Conservation (phyloP, 371 early-diverging fungal species). For the Gilbertella persicaria region DNA sequence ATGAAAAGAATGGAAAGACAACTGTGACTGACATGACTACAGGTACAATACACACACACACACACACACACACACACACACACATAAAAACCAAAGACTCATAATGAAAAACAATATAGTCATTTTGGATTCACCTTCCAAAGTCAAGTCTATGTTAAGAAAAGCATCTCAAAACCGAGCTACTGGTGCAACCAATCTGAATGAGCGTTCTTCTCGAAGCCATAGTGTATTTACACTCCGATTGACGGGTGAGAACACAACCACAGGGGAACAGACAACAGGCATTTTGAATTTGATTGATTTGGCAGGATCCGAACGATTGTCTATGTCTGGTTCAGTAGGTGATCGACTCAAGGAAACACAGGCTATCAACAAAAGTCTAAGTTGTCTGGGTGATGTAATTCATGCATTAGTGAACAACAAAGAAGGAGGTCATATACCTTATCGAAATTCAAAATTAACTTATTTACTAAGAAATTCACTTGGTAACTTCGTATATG, state of each 20-base stretch:
- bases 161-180: constrained; percentile 84
- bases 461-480: constrained; percentile 94
- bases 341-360: constrained; percentile 95
- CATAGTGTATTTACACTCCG: constrained; percentile 92
- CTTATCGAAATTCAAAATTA: constrained; percentile 97
- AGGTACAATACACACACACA: constrained; percentile 38
- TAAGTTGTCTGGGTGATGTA: constrained; percentile 93
- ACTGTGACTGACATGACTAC: constrained; percentile 76
- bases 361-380: constrained; percentile 96
- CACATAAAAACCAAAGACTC: too few species aligned
- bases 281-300: constrained; percentile 94
- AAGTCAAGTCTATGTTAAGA: constrained; percentile 71
- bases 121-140: constrained; percentile 63
- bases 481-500: constrained; percentile 50
- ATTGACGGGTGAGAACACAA: constrained; percentile 71
- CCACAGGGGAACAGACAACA: constrained; percentile 68
- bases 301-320: constrained; percentile 96
- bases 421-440: constrained; percentile 82
- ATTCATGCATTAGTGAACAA: constrained; percentile 86
- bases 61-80: too few species aligned
- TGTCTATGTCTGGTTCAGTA: constrained; percentile 84
- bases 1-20: constrained; percentile 73
- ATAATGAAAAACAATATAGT: constrained; percentile 24
- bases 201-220: constrained; percentile 93
- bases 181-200: constrained; percentile 92